Evolutionary conservation across 1,139 yeast species (phyloP), one percentile per base, ranked within the genome.

Genomic region (Taphrina deformans): DNA sequence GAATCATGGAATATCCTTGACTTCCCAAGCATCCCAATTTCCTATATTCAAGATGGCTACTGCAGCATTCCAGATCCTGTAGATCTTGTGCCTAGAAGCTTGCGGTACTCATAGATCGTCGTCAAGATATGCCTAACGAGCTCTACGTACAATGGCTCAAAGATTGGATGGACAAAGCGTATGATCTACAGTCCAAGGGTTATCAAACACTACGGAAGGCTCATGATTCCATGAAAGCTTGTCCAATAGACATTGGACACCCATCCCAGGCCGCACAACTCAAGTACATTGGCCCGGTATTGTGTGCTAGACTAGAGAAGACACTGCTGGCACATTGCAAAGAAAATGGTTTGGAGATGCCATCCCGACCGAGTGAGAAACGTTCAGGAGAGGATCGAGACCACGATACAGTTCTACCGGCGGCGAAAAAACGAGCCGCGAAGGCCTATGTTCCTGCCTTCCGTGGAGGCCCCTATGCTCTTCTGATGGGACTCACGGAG

Each of bases 381-480:
- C 50, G 50, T 35, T 29, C 29, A 14, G 33, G 29, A 14, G 35
- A 18, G 26, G 23, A 14, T n/a, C 9, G 24, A 21, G 38, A 27
- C 9, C 23, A 14, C 27, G 26, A 29, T 27, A 35, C 9, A 21
- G 31, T 55, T n/a, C 41, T 21, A 29, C 33, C 56, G 7, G 27
- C 56, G 16, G 55, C 55, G 33, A 38, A 62, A 51, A 51, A 64
- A 40, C n/a, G 46, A 16, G 48, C 64, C 9, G 78, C 73, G 64
- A 78, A 80, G 66, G 78, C 75, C 50, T 93, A 89, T 73, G 81
- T 92, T 0, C 99, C 99, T 0, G 80, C 81, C 53, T 85, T 84
- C 69, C 78, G 95, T 48, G 85, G 96, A 0, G 97, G 98, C 0
- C 95, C 91, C 0, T 93, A 88, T 76, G 97, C 96, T 0, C 88